Base-by-base conservation (phyloP, 2,329 filamentous ascomycete species). In the Xylaria arbuscula region DNA sequence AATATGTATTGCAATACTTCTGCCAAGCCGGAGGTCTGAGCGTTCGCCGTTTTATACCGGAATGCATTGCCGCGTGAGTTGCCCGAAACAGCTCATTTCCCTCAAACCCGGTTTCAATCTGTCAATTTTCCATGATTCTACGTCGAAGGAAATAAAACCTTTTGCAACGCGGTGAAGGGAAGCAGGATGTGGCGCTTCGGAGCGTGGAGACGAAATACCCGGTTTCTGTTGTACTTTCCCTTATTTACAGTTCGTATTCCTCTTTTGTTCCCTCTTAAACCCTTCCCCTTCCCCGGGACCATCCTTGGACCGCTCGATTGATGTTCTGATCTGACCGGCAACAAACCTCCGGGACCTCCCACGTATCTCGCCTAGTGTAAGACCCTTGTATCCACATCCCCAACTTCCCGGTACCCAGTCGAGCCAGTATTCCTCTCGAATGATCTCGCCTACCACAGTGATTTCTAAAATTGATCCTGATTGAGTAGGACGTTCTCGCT, bases 331-430 rank as follows among this genome's bases (percentile, higher is more conserved):
- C 55, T 53, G 50, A 53, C 34, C 50, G 17, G 38, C 40, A n/a
- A 50, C 8, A 47, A 55, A 9, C 38, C 47, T 69, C 63, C 63
- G 67, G 67, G 9, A 28, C 47, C 34, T 55, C 50, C 50, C 38
- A 60, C 28, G 34, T 13, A 7, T n/a, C 8, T 34, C 34, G 48
- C 53, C 13, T 38, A 28, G 28, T 28, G 28, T 28, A n/a, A n/a
- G n/a, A n/a, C 53, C 58, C 17, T 53, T 42, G 62, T 56, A 36
- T 53, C 66, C 66, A 62, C 66, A 61, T 58, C 62, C 53, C 57
- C 59, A 51, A 32, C 45, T 51, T 59, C 40, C 6, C 53, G 32
- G n/a, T 57, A 28, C 45, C 38, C 19, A 56, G 19, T 28, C 13
- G 11, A 19, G 38, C 17, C 38, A 28, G 28, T 28, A 28, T 28